phyloP scores from a whole-genome alignment of 2,329 filamentous ascomycete genomes.

The Colletotrichum coccodes region DNA sequence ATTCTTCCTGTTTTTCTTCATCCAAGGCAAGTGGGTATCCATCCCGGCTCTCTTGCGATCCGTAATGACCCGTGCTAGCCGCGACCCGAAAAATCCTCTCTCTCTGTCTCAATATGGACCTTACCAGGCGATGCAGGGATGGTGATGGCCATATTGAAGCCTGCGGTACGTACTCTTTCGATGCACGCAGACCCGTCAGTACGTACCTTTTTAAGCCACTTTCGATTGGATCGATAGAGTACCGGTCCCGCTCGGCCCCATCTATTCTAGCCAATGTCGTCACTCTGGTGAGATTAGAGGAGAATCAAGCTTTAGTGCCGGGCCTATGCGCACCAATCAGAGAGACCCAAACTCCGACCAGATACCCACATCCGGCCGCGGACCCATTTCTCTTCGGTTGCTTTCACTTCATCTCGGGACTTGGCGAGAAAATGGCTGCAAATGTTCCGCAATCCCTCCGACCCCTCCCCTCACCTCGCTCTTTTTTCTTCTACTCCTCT shows the following conservation, averaged over 20 bases:
- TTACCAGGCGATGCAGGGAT: no score
- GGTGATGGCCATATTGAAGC: neutral
- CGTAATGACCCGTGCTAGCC: neutral
- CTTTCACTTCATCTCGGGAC: slow-evolving; percentile 3
- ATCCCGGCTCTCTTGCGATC: neutral
- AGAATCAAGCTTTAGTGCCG: slow-evolving; percentile 13
- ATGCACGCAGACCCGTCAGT: neutral
- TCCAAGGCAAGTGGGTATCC: neutral
- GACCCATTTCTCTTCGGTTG: neutral
- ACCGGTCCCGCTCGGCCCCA: neutral
- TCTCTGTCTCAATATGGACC: neutral
- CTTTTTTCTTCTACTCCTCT: neutral
- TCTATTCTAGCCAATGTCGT: slow-evolving; percentile 7
- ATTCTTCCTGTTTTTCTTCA: neutral
- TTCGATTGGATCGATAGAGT: neutral
- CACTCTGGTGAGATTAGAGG: slow-evolving; percentile 5
- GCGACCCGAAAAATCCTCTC: neutral
- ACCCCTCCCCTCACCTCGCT: neutral
- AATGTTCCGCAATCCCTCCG: neutral
- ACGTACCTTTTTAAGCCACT: neutral
- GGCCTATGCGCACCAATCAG: slow-evolving; percentile 28
- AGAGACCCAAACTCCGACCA: neutral
- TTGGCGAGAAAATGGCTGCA: slow-evolving; percentile 1
- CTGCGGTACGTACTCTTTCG: neutral
- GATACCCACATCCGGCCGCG: neutral